Base-by-base conservation (phyloP, 1,284 basidiomycete genomes). In the Rhodotorula sp. region DNA sequence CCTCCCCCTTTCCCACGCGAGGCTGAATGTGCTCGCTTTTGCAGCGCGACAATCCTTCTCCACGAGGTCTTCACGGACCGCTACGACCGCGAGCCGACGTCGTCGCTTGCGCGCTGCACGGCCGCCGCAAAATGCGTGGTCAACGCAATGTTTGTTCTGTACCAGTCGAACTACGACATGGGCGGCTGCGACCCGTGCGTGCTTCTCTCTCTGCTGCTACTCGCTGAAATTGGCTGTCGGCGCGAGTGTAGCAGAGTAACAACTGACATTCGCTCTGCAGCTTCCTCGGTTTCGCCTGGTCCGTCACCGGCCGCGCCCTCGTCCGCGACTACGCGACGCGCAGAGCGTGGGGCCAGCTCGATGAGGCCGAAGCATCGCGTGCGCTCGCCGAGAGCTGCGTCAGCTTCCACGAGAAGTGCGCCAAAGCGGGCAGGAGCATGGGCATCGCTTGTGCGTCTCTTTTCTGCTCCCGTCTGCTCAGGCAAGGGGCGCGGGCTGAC, bases 41-140 rank as follows among this genome's bases (percentile, higher is more conserved):
- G 49, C 67, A 74, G 73, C 50, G 73, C 73, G 7, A 72, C 75
- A 2, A 72, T 76, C 60, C 68, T 76, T 25, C 58, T 76, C 16
- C 75, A 76, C 64, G 75, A 76, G 50, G 55, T 66, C 0, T 64
- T 76, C 41, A 63, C 60, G 57, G 70, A 72, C 55, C 63, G 64
- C 10, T 59, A 62, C 55, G 75, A 73, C 54, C 63, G 64, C 45
- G 59, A 57, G 23, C 60, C 70, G 4, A 53, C 56, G 7, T 74
- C 72, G 41, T 72, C 72, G 7, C 50, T 76, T 34, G 60, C 61
- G 14, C 64, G 66, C 0, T 73, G 72, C 56, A 61, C 71, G 21
- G 44, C 49, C 9, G 63, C 73, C 13, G 73, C 75, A 9, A 76
- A 72, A 50, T 74, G 73, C 59, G 61, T 76, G 25, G 73, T 76